These are phyloP conservation scores for Penicillium steckii DNA, from an alignment of 495 filamentous ascomycete species.

Conservation along the genomic window DNA sequence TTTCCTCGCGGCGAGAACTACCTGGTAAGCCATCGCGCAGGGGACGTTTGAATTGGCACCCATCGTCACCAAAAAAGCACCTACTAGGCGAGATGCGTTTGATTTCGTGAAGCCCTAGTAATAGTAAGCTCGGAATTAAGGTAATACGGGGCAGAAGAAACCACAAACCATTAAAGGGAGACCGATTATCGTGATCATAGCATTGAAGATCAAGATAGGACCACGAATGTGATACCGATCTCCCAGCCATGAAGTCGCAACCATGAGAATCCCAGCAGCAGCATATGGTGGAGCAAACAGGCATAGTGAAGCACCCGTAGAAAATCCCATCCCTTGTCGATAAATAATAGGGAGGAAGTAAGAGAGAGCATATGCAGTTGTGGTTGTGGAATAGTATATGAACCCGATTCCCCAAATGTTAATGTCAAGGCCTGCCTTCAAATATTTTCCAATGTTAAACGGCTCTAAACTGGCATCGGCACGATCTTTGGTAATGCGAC, in stretches of 20 bases:
- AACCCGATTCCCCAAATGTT: conserved; percentile 43
- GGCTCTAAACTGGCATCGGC: conserved; percentile 30
- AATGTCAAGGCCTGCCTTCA: conserved; percentile 24
- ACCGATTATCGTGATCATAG: conserved; percentile 36
- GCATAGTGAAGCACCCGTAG: conserved; percentile 37
- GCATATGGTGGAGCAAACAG: conserved; percentile 44
- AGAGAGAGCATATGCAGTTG: conserved; percentile 47
- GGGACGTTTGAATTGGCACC: conserved; percentile 56
- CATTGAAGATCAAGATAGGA: conserved; percentile 50
- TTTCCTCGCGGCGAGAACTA: too few species aligned
- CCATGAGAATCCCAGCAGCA: conserved; percentile 37
- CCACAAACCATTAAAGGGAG: conserved; percentile 32
- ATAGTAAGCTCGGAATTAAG: not conserved
- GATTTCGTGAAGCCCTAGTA: conserved; percentile 41
- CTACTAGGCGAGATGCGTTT: conserved; percentile 52
- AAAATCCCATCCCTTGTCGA: conserved; percentile 46
- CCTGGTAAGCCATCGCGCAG: conserved; percentile 51
- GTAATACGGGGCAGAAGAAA: not conserved
- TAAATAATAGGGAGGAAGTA: conserved; percentile 55
- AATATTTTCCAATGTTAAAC: conserved; percentile 31
- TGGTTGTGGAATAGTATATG: conserved; percentile 46
- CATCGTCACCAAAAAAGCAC: conserved; percentile 57
- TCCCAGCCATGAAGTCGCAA: conserved; percentile 34
- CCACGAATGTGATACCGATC: conserved; percentile 52
- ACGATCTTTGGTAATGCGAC: conserved; percentile 36